phyloP scores from a whole-genome alignment of 371 early-diverging fungal genomes.

The Mortierella sp. region DNA sequence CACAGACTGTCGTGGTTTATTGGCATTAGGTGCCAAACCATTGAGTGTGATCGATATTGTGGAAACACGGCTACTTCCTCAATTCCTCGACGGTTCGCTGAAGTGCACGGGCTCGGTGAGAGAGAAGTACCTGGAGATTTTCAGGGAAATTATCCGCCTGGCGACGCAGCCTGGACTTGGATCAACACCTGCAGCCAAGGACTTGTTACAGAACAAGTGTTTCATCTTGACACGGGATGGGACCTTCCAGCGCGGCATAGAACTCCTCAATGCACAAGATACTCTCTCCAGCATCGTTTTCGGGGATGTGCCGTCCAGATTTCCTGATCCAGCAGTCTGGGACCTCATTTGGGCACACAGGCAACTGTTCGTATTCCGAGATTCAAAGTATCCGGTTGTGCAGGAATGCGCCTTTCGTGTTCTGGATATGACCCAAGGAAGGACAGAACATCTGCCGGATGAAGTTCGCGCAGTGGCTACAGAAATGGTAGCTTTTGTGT shows the following conservation, averaged over 20 bases:
- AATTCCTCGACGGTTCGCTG: background rate
- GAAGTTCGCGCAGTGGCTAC: background rate
- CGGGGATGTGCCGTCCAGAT: background rate
- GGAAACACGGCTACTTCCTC: conserved; percentile 3
- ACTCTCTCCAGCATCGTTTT: background rate
- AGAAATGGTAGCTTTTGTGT: conserved; percentile 10
- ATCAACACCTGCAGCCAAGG: background rate
- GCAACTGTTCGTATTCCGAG: background rate
- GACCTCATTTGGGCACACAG: background rate
- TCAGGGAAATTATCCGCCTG: background rate
- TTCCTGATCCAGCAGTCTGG: conserved; percentile 4
- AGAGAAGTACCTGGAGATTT: background rate
- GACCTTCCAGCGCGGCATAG: background rate
- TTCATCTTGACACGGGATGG: conserved; percentile 14
- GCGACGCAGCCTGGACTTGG: background rate
- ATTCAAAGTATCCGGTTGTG: background rate
- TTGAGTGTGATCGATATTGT: background rate
- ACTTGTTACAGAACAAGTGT: background rate
- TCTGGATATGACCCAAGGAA: background rate
- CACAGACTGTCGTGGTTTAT: background rate
- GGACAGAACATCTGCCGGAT: background rate
- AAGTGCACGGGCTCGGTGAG: background rate
- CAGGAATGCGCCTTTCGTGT: conserved; percentile 18
- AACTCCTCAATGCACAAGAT: conserved; percentile 2
- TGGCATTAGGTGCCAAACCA: conserved; percentile 4